Conservation (phyloP, 2,329 filamentous ascomycete genomes). For the Cordyceps cicadae region DNA sequence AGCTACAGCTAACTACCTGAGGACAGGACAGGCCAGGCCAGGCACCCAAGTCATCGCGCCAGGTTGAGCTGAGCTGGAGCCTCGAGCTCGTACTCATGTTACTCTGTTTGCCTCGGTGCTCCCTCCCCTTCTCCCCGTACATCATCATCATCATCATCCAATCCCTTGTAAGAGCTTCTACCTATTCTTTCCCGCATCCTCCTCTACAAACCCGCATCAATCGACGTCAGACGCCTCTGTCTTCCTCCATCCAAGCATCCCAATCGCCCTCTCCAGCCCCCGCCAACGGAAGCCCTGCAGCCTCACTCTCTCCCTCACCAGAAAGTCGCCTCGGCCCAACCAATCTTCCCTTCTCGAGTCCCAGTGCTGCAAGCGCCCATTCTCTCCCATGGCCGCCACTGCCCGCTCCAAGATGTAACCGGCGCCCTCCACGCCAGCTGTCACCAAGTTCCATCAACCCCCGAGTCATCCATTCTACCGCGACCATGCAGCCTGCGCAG, state of each 20-base stretch:
- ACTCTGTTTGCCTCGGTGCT: not conserved
- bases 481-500: slow-evolving; percentile 39
- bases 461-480: slow-evolving; percentile 18
- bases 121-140: not conserved
- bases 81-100: not conserved
- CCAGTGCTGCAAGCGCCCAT: not conserved
- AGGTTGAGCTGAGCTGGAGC: slow-evolving; percentile 3
- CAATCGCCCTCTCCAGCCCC: not conserved
- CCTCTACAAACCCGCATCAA: not conserved
- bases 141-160: not conserved
- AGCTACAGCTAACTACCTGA: no score
- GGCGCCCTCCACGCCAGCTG: not conserved
- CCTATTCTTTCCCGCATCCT: not conserved
- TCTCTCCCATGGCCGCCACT: not conserved
- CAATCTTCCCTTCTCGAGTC: not conserved
- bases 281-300: not conserved
- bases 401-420: slow-evolving; percentile 4
- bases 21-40: no score
- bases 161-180: not conserved
- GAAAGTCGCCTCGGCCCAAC: not conserved
- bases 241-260: not conserved
- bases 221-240: not conserved
- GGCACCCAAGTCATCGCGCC: not conserved
- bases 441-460: slow-evolving; percentile 10
- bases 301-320: not conserved